Evolutionary conservation across 768 basidiomycete species (phyloP).

Genomic region (Cubamyces sp.): DNA sequence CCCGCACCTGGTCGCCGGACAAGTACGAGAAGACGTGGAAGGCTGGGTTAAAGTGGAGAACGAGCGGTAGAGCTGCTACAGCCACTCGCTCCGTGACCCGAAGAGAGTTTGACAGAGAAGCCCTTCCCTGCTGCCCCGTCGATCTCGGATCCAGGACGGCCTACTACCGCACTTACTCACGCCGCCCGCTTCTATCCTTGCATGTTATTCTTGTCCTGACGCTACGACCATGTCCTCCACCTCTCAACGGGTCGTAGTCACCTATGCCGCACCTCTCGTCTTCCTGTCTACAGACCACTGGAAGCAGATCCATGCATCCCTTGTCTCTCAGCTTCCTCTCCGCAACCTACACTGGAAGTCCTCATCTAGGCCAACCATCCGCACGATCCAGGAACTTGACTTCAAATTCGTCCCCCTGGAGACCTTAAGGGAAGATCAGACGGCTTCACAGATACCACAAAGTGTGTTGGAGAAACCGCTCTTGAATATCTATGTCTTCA

Average conservation of each 20-base stretch:
- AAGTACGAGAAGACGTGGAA: too few species aligned
- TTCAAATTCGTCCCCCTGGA: conserved; percentile 74
- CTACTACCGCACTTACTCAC: too few species aligned
- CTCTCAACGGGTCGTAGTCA: conserved; percentile 60
- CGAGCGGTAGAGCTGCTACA: too few species aligned
- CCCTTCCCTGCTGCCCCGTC: neutral
- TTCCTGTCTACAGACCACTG: conserved; percentile 75
- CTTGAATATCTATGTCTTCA: conserved; percentile 82
- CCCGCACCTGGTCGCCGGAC: too few species aligned
- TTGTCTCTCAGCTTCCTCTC: conserved; percentile 78
- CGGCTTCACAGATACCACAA: conserved; percentile 70
- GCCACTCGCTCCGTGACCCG: too few species aligned
- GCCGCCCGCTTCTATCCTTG: too few species aligned
- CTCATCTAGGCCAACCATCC: conserved; percentile 64
- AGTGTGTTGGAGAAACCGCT: conserved; percentile 86
- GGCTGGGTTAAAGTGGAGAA: too few species aligned
- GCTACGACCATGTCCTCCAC: conserved; percentile 35
- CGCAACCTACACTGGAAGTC: conserved; percentile 95
- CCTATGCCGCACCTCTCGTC: conserved; percentile 65
- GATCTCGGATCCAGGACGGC: too few species aligned
- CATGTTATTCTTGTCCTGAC: too few species aligned
- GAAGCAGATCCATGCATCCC: conserved; percentile 65
- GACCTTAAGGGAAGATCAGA: conserved; percentile 67
- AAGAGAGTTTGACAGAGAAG: conserved; percentile 7
- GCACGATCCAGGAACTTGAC: conserved; percentile 89